phyloP scores from a whole-genome alignment of 345 rosid species.

The Heritiera fomes region DNA sequence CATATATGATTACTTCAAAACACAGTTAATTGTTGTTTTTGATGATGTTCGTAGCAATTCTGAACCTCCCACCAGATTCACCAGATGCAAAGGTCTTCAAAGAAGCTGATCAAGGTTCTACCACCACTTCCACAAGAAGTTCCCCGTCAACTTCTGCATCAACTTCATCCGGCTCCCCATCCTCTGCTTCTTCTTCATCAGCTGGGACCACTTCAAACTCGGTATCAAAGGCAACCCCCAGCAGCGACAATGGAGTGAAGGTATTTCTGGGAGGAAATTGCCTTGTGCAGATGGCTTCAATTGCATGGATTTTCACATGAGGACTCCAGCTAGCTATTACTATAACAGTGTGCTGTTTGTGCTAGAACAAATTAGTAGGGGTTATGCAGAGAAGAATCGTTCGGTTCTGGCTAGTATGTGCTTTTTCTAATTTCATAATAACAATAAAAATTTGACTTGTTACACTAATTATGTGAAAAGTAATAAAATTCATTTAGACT shows the following conservation, averaged over 20 bases:
- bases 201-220: slow-evolving; percentile 23
- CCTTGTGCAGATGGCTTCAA: slow-evolving; percentile 11
- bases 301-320: slow-evolving; percentile 17
- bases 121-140: slow-evolving; percentile 21
- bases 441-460: not conserved
- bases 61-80: slow-evolving; percentile 42
- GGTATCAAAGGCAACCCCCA: slow-evolving; percentile 31
- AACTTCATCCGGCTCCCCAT: slow-evolving; percentile 1
- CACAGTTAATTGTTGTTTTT: not conserved
- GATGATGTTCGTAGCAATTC: slow-evolving; percentile 25
- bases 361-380: too few species aligned
- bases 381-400: not conserved
- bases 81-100: slow-evolving; percentile 48
- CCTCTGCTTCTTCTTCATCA: slow-evolving; percentile 8
- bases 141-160: slow-evolving; percentile 25
- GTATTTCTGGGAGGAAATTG: slow-evolving; percentile 16
- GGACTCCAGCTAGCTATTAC: not conserved
- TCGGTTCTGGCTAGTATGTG: not conserved
- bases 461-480: not conserved
- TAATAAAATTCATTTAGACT: too few species aligned
- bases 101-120: slow-evolving; percentile 28
- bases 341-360: not conserved
- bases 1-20: not conserved
- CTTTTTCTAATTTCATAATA: not conserved
- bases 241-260: slow-evolving; percentile 28